phyloP scores from a whole-genome alignment of 2,329 filamentous ascomycete genomes.

The Triangularia setosa region DNA sequence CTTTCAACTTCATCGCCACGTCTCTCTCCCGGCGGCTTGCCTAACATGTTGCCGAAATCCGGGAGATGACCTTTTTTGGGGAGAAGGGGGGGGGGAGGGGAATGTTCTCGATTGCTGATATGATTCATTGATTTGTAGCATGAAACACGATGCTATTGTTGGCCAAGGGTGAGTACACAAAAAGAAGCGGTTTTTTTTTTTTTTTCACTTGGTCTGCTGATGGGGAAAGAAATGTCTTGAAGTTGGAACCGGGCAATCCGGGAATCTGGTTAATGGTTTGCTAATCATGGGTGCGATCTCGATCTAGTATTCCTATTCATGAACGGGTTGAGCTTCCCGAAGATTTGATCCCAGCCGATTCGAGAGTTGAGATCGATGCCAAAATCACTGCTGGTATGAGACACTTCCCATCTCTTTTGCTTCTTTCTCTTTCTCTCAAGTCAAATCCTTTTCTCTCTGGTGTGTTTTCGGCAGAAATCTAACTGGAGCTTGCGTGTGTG shows the following conservation, averaged over 20 bases:
- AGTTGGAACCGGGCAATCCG: not conserved
- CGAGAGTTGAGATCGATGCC: slow-evolving; percentile 95
- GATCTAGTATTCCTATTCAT: slow-evolving; percentile 69
- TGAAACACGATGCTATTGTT: slow-evolving; percentile 89
- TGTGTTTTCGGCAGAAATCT: slow-evolving; percentile 22
- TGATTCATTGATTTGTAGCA: slow-evolving; percentile 45
- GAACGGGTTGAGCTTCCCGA: slow-evolving; percentile 91
- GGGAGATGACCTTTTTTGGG: slow-evolving; percentile 2
- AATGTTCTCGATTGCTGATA: slow-evolving; percentile 14
- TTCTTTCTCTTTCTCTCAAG: not conserved
- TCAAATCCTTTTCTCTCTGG: not conserved
- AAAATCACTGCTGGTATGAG: slow-evolving; percentile 88
- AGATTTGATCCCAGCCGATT: slow-evolving; percentile 90
- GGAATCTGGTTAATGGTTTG: not conserved
- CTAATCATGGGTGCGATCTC: not conserved
- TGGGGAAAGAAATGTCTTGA: not conserved
- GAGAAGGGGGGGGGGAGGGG: too few relatives aligned
- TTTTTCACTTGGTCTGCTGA: not conserved
- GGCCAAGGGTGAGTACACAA: slow-evolving; percentile 60
- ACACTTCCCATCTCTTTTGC: slow-evolving; percentile 5
- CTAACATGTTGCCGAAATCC: not conserved
- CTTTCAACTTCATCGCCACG: not conserved
- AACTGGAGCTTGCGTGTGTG: too few relatives aligned
- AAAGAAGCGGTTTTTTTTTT: not conserved
- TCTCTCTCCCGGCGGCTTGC: not conserved